Conservation (phyloP, 768 basidiomycete genomes). For the Naganishia onofrii region DNA sequence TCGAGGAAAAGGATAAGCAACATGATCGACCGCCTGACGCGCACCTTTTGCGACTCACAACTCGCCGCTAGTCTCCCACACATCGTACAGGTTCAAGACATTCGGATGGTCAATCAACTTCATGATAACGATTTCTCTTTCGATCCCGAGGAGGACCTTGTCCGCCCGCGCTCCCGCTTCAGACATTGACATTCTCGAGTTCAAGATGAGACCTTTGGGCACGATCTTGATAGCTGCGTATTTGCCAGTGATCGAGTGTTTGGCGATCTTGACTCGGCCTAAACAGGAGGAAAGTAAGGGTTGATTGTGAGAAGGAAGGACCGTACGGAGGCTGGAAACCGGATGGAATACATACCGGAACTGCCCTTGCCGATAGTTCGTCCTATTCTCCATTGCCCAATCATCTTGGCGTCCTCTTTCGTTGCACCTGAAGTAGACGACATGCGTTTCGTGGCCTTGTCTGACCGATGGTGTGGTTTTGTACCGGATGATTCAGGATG, state of each 20-base stretch:
- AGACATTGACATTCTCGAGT: slow-evolving; percentile 66
- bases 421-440: slow-evolving; percentile 21
- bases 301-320: too few relatives aligned
- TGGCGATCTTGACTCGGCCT: slow-evolving; percentile 88
- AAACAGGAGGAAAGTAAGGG: slow-evolving; percentile 11
- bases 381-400: slow-evolving; percentile 80
- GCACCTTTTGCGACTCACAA: slow-evolving; percentile 57
- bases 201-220: slow-evolving; percentile 66
- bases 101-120: slow-evolving; percentile 95
- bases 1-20: not conserved
- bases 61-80: slow-evolving; percentile 89
- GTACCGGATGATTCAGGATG: slow-evolving; percentile 1
- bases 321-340: too few relatives aligned
- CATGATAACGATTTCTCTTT: slow-evolving; percentile 95
- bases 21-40: not conserved
- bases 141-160: slow-evolving; percentile 72
- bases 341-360: slow-evolving; percentile 65
- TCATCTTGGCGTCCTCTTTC: slow-evolving; percentile 53
- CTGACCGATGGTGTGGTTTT: slow-evolving; percentile 2
- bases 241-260: slow-evolving; percentile 81
- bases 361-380: slow-evolving; percentile 77
- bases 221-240: slow-evolving; percentile 94
- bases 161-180: slow-evolving; percentile 72
- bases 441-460: slow-evolving; percentile 8
- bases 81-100: slow-evolving; percentile 89